Percentiles rank a stretch among this genome's conserved stretches.
These are phyloP conservation scores for Fusarium chuoi DNA, from an alignment of 2,329 filamentous ascomycete genomes.

Conservation along the genomic window DNA sequence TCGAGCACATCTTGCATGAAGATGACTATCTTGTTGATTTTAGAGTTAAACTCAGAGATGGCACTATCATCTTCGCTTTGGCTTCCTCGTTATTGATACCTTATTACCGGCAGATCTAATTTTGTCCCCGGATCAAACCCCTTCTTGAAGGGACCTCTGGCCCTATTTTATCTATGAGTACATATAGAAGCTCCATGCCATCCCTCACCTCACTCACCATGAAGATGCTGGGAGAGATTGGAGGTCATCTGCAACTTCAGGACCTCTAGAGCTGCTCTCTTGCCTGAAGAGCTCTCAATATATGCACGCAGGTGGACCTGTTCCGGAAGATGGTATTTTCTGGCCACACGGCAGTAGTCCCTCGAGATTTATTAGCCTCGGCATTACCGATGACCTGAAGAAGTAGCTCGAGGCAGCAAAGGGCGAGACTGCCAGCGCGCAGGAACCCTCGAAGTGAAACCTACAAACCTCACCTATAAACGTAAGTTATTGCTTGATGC, in stretches of 20 bases:
- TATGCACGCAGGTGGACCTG: too few relatives aligned
- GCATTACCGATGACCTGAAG: neutral
- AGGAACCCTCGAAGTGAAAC: neutral
- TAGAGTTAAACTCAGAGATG: too few relatives aligned
- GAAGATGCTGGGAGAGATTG: neutral
- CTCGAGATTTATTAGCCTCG: too few relatives aligned
- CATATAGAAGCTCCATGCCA: neutral
- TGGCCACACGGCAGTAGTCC: too few relatives aligned
- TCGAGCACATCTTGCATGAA: too few relatives aligned
- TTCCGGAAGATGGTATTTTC: neutral
- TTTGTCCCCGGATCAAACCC: fast-evolving
- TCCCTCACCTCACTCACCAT: neutral
- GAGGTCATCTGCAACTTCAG: fast-evolving
- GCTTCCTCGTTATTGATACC: too few relatives aligned
- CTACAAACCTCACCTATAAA: neutral
- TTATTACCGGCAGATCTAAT: neutral
- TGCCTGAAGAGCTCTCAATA: fast-evolving
- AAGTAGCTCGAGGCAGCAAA: neutral
- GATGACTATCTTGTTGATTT: too few relatives aligned
- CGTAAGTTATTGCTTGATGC: fast-evolving
- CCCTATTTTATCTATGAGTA: fast-evolving
- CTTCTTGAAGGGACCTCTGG: neutral
- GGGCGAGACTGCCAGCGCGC: fast-evolving
- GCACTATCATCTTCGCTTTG: too few relatives aligned
- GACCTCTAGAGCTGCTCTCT: neutral